Conservation (phyloP, 2,329 filamentous ascomycete species). For the Hypomyces rosellus region DNA sequence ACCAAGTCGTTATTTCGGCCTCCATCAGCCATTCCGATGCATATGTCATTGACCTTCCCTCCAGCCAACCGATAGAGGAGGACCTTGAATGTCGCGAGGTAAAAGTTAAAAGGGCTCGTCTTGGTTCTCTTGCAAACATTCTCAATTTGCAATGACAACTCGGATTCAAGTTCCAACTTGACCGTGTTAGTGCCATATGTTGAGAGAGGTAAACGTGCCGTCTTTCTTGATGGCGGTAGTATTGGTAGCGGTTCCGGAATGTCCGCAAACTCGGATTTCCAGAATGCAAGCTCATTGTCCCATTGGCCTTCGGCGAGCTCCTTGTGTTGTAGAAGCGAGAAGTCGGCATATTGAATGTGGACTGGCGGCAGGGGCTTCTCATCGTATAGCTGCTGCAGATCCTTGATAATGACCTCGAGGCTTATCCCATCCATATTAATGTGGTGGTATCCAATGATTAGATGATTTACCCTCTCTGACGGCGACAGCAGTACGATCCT, state of each 20-base stretch:
- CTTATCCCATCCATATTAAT: constrained; percentile 46
- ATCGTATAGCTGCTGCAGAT: constrained; percentile 33
- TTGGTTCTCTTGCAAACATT: neutral
- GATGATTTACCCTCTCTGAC: constrained; percentile 27
- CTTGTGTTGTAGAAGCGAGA: neutral
- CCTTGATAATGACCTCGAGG: constrained; percentile 35
- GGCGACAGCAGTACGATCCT: constrained; percentile 28
- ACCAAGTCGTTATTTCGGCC: constrained; percentile 31
- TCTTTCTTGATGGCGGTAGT: neutral
- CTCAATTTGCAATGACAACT: neutral
- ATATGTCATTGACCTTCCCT: neutral
- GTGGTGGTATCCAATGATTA: constrained; percentile 43
- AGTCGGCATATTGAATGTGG: constrained; percentile 4
- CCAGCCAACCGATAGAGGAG: neutral
- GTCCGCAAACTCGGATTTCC: constrained; percentile 5
- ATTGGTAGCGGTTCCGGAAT: constrained; percentile 15
- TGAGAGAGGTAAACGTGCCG: neutral
- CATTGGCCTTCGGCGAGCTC: neutral
- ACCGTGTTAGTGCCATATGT: neutral
- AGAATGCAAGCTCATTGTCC: neutral
- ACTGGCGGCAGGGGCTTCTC: constrained; percentile 16
- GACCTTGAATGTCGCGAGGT: neutral
- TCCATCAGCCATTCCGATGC: constrained; percentile 39
- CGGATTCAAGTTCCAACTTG: neutral
- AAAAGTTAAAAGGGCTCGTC: constrained; percentile 16